A percentile compares a stretch with the other conserved stretches of the same genome.
These are phyloP conservation scores for Colletotrichum chlorophyti DNA, from an alignment of 2,329 filamentous ascomycete species.

Conservation along the genomic window DNA sequence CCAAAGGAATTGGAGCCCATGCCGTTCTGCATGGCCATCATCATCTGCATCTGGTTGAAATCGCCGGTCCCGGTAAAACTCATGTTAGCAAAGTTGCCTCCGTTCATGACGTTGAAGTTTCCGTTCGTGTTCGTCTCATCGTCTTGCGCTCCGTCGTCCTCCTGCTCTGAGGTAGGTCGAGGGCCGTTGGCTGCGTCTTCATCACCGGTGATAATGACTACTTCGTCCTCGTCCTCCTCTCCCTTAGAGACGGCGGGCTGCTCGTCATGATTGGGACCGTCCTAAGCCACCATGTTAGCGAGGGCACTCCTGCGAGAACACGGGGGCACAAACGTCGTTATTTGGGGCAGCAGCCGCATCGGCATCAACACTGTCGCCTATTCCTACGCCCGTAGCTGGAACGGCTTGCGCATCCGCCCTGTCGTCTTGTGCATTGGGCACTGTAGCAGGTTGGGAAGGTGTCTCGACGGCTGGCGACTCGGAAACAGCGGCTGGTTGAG, in stretches of 20 bases:
- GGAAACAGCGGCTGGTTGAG: slow-evolving; percentile 36
- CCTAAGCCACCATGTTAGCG: slow-evolving; percentile 9
- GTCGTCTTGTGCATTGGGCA: not conserved
- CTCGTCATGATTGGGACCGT: slow-evolving; percentile 4
- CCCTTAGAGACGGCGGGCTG: slow-evolving; percentile 14
- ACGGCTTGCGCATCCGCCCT: not conserved
- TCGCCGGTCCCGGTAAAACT: slow-evolving; percentile 64
- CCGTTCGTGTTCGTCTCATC: slow-evolving; percentile 34
- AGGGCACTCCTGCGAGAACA: not conserved
- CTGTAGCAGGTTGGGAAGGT: not conserved
- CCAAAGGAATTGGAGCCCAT: slow-evolving; percentile 64
- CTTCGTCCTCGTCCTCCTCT: slow-evolving; percentile 26
- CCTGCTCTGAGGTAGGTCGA: slow-evolving; percentile 1
- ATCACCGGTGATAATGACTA: slow-evolving; percentile 21
- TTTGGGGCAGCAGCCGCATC: slow-evolving; percentile 7
- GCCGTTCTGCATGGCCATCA: slow-evolving; percentile 78
- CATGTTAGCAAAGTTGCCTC: slow-evolving; percentile 61
- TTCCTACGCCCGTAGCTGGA: not conserved
- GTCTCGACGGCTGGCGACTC: slow-evolving; percentile 30
- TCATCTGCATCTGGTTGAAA: slow-evolving; percentile 81
- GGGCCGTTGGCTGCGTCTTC: slow-evolving; percentile 19
- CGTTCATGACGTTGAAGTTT: slow-evolving; percentile 47
- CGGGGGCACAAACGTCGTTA: not conserved
- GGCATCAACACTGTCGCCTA: not conserved
- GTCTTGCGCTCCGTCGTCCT: slow-evolving; percentile 32